Percentiles rank a stretch among this genome's conserved stretches.
Evolutionary conservation across 1,139 yeast genomes (phyloP).

Genomic region (Nakaseomyces kungkrabaensis): DNA sequence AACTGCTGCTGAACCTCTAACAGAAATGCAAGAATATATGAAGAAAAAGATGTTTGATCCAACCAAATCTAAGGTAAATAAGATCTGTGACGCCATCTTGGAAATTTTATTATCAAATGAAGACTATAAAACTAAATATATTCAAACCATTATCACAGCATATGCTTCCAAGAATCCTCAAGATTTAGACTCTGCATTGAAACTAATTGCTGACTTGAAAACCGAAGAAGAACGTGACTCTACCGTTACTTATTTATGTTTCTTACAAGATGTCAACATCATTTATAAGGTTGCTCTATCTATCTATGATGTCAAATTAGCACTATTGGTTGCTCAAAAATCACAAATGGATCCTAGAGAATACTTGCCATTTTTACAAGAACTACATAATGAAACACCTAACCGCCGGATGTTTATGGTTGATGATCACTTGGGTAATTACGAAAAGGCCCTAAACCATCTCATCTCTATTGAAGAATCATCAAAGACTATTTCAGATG

Average conservation of each 20-base stretch:
- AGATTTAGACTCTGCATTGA: conserved; percentile 64
- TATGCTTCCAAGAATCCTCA: conserved; percentile 90
- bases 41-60: conserved; percentile 33
- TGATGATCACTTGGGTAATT: conserved; percentile 65
- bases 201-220: conserved; percentile 42
- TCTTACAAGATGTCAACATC: conserved; percentile 79
- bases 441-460: conserved; percentile 59
- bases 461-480: conserved; percentile 38
- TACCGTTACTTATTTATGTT: conserved; percentile 73
- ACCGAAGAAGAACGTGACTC: conserved; percentile 48
- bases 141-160: conserved; percentile 80
- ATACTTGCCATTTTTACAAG: conserved; percentile 83
- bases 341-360: conserved; percentile 98
- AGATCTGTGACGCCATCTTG: conserved; percentile 63
- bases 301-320: conserved; percentile 68
- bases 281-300: conserved; percentile 75
- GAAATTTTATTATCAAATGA: conserved; percentile 42
- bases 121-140: conserved; percentile 45
- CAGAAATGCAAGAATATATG: conserved; percentile 30
- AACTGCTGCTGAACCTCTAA: conserved; percentile 27
- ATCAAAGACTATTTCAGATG: conserved; percentile 36
- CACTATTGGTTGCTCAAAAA: conserved; percentile 83
- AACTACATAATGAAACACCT: conserved; percentile 57
- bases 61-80: conserved; percentile 56
- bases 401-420: conserved; percentile 64